Conservation (phyloP, 176 grass and related monocot genomes). For the Thinopyrum elongatum region DNA sequence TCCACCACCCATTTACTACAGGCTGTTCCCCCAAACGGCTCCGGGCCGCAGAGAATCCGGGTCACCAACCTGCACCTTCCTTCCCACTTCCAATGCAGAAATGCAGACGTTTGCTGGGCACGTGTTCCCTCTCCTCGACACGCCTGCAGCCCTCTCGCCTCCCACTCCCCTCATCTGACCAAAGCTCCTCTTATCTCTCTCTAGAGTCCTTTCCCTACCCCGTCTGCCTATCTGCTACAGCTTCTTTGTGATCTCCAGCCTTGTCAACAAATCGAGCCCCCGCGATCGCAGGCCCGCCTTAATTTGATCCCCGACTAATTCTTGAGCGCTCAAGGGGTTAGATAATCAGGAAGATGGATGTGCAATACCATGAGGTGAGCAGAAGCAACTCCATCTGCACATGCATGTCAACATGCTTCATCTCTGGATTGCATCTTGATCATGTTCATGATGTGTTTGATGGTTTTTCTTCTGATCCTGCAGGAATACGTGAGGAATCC, state of each 20-base stretch:
- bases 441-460: background rate
- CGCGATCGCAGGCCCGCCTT: too few relatives aligned
- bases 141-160: background rate
- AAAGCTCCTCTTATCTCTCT: background rate
- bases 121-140: slow-evolving; percentile 50
- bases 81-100: background rate
- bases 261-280: too few relatives aligned
- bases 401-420: background rate
- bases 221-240: background rate
- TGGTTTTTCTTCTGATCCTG: background rate
- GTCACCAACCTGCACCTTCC: background rate
- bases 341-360: slow-evolving; percentile 45
- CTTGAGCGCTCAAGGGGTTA: background rate
- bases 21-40: background rate
- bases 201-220: background rate
- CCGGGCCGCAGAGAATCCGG: slow-evolving; percentile 19
- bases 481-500: slow-evolving; percentile 80
- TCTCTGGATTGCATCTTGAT: background rate
- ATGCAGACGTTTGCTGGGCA: slow-evolving; percentile 26
- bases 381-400: background rate
- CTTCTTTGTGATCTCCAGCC: too few relatives aligned
- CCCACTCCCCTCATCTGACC: background rate
- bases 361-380: slow-evolving; percentile 80
- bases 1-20: too few relatives aligned
- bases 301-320: too few relatives aligned